Conservation (phyloP, 768 basidiomycete species). For the Fistulinella prunicolor region DNA sequence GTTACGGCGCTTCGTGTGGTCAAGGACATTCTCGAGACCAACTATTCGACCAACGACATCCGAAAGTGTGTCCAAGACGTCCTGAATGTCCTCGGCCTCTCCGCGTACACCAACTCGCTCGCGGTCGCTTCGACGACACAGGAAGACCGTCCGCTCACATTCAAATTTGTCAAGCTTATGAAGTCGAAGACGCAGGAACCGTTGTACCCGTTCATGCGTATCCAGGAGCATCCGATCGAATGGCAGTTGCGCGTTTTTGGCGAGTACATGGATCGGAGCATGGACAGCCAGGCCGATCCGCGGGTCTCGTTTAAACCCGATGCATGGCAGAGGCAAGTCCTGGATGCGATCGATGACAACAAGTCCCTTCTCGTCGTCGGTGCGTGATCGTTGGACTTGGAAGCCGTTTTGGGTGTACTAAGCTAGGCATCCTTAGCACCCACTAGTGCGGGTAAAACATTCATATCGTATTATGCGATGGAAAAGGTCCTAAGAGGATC, state of each 20-base stretch:
- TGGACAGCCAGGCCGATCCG: slow-evolving; percentile 57
- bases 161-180: slow-evolving; percentile 56
- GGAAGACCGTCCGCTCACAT: slow-evolving; percentile 37
- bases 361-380: slow-evolving; percentile 66
- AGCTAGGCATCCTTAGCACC: slow-evolving; percentile 42
- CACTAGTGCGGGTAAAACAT: slow-evolving; percentile 73
- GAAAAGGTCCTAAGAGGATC: slow-evolving; percentile 60
- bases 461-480: slow-evolving; percentile 78
- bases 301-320: slow-evolving; percentile 66
- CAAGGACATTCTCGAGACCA: slow-evolving; percentile 41
- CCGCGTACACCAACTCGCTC: slow-evolving; percentile 33
- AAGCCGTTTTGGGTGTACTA: not conserved
- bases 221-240: slow-evolving; percentile 51
- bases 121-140: slow-evolving; percentile 3
- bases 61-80: slow-evolving; percentile 38
- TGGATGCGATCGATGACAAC: slow-evolving; percentile 59
- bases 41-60: slow-evolving; percentile 29
- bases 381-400: slow-evolving; percentile 22
- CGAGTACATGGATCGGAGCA: slow-evolving; percentile 68
- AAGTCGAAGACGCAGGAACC: slow-evolving; percentile 41
- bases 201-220: slow-evolving; percentile 50
- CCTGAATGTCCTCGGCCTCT: slow-evolving; percentile 48
- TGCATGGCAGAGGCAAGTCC: slow-evolving; percentile 65
- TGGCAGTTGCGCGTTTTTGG: slow-evolving; percentile 75
- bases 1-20: slow-evolving; percentile 48